Percentiles rank a stretch among this genome's conserved stretches.
phyloP scores from a whole-genome alignment of 768 basidiomycete genomes.

The Mycena metata region DNA sequence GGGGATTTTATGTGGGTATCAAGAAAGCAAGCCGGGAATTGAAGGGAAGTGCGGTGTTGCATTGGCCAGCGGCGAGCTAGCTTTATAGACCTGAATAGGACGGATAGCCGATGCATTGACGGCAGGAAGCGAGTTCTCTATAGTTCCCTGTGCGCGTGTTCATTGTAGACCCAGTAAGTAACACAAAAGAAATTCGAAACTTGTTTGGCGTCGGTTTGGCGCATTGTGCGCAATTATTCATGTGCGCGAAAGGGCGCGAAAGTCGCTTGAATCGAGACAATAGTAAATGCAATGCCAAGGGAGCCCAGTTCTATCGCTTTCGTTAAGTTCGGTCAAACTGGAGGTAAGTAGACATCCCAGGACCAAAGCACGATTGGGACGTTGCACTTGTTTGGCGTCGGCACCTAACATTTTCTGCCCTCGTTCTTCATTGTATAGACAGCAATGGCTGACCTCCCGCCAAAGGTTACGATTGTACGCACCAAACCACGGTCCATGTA shows the following conservation, averaged over 20 bases:
- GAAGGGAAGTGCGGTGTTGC: constrained; percentile 16
- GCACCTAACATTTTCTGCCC: not conserved
- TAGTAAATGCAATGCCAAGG: not conserved
- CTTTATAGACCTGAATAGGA: constrained; percentile 34
- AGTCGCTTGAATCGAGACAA: not conserved
- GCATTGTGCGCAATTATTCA: constrained; percentile 20
- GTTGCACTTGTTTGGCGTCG: not conserved
- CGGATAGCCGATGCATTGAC: constrained; percentile 27
- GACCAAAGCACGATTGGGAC: not conserved
- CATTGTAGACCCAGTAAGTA: not conserved
- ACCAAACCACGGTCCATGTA: not conserved
- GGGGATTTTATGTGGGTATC: constrained; percentile 30
- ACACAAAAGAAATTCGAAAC: not conserved
- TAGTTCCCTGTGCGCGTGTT: constrained; percentile 7
- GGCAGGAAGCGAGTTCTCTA: not conserved
- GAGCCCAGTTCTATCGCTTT: too few species aligned
- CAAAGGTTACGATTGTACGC: constrained; percentile 26
- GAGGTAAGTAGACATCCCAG: too few species aligned
- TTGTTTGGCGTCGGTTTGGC: constrained; percentile 3
- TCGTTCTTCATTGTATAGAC: not conserved
- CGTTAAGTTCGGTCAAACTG: too few species aligned
- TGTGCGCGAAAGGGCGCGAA: constrained; percentile 2
- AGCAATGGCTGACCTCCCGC: constrained; percentile 21
- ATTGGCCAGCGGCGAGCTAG: constrained; percentile 1
- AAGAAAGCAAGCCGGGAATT: constrained; percentile 20